Conservation (phyloP, 352 stramenopile species). For the Phytophthora litchii region DNA sequence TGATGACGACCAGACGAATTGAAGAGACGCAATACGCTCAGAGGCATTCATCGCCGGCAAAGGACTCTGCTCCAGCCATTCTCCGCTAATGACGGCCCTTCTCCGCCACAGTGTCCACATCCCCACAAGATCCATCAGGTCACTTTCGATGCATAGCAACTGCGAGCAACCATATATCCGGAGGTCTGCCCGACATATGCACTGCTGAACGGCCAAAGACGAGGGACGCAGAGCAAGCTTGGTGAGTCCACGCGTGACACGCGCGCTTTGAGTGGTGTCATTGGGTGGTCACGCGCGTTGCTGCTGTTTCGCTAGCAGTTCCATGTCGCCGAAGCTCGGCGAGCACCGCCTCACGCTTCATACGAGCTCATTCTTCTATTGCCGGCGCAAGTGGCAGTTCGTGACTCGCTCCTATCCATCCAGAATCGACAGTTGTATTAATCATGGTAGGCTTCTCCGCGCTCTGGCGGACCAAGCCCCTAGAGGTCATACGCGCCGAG, state of each 20-base stretch:
- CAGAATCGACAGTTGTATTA: too few relatives aligned
- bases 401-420: background rate
- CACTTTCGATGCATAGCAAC: conserved; percentile 15
- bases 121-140: conserved; percentile 25
- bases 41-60: background rate
- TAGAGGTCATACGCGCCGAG: conserved; percentile 63
- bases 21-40: background rate
- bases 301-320: conserved; percentile 26
- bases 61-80: conserved; percentile 9
- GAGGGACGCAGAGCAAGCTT: conserved; percentile 15
- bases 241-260: conserved; percentile 22
- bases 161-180: conserved; percentile 26
- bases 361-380: conserved; percentile 22
- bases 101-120: conserved; percentile 1
- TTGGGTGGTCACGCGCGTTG: conserved; percentile 26
- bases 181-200: conserved; percentile 24
- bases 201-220: conserved; percentile 29
- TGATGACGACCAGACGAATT: background rate
- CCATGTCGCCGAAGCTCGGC: conserved; percentile 6
- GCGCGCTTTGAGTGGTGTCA: conserved; percentile 3
- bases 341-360: conserved; percentile 14
- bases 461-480: conserved; percentile 61
- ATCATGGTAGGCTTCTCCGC: conserved; percentile 24
- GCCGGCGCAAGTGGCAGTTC: conserved; percentile 7
- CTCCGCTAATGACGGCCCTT: background rate